Evolutionary conservation across 176 grass and related monocot species (phyloP).

Genomic region (Metroxylon sagu): DNA sequence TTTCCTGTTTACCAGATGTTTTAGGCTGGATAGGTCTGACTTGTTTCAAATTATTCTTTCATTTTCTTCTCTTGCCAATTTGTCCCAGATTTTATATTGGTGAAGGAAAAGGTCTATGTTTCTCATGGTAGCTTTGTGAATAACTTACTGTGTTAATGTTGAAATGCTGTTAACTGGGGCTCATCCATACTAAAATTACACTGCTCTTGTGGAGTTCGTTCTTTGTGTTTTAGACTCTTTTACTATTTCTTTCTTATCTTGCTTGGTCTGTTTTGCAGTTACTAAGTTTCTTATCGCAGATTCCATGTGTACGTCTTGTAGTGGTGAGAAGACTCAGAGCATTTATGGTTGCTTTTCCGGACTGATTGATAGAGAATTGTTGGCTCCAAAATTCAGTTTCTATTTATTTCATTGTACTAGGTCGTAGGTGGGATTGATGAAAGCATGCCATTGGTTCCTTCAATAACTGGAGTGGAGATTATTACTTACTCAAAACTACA

Average conservation of each 20-base stretch:
- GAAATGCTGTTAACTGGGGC: too few species aligned
- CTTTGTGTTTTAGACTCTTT: background rate
- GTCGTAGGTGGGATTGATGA: constrained; percentile 58
- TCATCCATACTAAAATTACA: too few species aligned
- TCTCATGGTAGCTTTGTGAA: too few species aligned
- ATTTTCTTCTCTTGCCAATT: too few species aligned
- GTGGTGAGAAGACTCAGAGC: constrained; percentile 45
- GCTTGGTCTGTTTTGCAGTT: constrained; percentile 48
- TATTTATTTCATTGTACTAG: constrained; percentile 29
- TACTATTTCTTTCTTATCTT: constrained; percentile 11
- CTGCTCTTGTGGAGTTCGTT: too few species aligned
- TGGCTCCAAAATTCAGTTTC: constrained; percentile 7
- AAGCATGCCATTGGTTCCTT: constrained; percentile 41
- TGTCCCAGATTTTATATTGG: too few species aligned
- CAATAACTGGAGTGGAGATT: constrained; percentile 46
- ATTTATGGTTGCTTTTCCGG: background rate
- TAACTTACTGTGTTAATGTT: too few species aligned
- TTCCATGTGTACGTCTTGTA: constrained; percentile 66
- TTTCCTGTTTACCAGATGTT: too few species aligned
- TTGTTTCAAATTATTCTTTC: too few species aligned
- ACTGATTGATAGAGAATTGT: background rate
- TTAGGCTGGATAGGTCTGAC: too few species aligned
- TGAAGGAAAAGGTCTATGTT: too few species aligned
- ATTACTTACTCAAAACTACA: constrained; percentile 54
- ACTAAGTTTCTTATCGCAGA: constrained; percentile 70